phyloP scores from a whole-genome alignment of 2,329 filamentous ascomycete species.

The Cryphonectria carpinicola region DNA sequence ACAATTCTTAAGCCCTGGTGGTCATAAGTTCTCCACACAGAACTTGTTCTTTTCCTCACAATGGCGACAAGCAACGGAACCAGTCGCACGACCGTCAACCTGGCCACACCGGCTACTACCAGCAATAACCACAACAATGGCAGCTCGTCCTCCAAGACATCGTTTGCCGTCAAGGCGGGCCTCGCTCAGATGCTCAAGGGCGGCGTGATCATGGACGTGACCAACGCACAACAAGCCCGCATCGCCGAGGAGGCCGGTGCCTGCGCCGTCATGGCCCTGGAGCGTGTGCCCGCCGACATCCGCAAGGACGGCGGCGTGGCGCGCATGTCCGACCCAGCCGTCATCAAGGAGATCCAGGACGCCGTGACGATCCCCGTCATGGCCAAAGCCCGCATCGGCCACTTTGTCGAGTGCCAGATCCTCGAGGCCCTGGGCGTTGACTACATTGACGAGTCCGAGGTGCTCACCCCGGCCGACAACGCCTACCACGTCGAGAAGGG shows the following conservation, averaged over 20 bases:
- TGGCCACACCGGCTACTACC: slow-evolving; percentile 28
- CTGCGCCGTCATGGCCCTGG: slow-evolving; percentile 96
- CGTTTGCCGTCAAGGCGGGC: slow-evolving; percentile 91
- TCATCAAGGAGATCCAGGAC: slow-evolving; percentile 95
- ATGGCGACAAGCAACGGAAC: slow-evolving; percentile 34
- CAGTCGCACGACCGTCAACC: slow-evolving; percentile 22
- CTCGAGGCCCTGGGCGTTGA: slow-evolving; percentile 93
- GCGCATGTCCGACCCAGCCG: slow-evolving; percentile 91
- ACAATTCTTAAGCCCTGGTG: not conserved
- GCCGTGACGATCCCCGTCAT: slow-evolving; percentile 98
- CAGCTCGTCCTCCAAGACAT: slow-evolving; percentile 45
- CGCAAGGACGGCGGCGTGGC: slow-evolving; percentile 89
- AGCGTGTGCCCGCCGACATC: slow-evolving; percentile 97
- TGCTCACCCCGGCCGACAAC: slow-evolving; percentile 92
- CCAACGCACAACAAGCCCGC: slow-evolving; percentile 88
- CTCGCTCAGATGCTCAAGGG: slow-evolving; percentile 98
- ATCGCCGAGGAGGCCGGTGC: slow-evolving; percentile 98
- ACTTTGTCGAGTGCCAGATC: slow-evolving; percentile 98
- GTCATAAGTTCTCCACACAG: not conserved
- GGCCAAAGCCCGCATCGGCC: slow-evolving; percentile 97
- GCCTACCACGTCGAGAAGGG: slow-evolving; percentile 90
- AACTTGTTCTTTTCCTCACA: not conserved
- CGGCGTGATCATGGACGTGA: slow-evolving; percentile 99
- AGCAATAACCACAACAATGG: slow-evolving; percentile 32
- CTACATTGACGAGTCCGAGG: slow-evolving; percentile 98